Evolutionary conservation across 495 filamentous ascomycete species (phyloP).

Genomic region (Aspergillus egyptiacus): DNA sequence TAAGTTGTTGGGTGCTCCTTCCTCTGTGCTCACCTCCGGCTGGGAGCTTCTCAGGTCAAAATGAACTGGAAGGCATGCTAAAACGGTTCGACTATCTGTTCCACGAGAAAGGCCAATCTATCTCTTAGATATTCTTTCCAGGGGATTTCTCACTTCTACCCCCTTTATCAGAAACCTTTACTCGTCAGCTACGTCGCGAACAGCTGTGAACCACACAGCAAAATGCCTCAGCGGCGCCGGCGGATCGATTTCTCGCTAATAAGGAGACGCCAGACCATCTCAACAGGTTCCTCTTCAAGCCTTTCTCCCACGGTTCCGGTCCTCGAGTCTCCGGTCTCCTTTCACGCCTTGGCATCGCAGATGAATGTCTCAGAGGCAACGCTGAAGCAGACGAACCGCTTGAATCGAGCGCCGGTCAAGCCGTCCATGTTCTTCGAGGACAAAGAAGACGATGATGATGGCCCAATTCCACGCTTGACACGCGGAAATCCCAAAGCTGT

Average conservation of each 20-base stretch:
- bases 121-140: conserved; percentile 3
- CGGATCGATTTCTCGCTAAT: conserved; percentile 17
- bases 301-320: conserved; percentile 18
- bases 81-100: background rate
- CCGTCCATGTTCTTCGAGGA: conserved; percentile 27
- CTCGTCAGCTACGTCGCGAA: no score
- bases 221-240: conserved; percentile 14
- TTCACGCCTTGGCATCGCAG: conserved; percentile 13
- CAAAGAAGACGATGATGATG: conserved; percentile 23
- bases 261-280: conserved; percentile 16
- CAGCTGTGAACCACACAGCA: no score
- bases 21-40: background rate
- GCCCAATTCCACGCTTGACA: conserved; percentile 8
- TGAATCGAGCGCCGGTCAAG: conserved; percentile 11
- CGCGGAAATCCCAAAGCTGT: conserved; percentile 11
- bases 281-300: conserved; percentile 16
- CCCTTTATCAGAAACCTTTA: no score
- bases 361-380: conserved; percentile 13
- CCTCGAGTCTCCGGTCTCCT: conserved; percentile 21
- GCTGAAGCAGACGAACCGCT: conserved; percentile 17
- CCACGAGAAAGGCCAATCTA: background rate
- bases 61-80: background rate
- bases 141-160: background rate
- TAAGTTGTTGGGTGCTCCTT: background rate
- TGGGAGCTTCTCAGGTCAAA: background rate